phyloP scores from a whole-genome alignment of 1,284 basidiomycete genomes.

The Ganoderma meredithae region DNA sequence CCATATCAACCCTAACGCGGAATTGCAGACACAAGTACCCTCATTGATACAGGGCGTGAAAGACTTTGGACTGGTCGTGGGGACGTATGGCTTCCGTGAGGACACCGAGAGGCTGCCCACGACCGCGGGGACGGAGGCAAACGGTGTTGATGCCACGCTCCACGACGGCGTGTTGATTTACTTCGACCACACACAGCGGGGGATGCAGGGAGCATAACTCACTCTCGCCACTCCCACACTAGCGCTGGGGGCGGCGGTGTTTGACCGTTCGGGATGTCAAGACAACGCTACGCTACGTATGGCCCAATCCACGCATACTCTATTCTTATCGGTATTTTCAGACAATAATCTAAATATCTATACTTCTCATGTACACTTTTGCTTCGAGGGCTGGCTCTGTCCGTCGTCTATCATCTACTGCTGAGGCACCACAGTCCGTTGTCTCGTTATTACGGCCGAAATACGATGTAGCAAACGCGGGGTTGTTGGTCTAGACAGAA shows the following conservation, averaged over 20 bases:
- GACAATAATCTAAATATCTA: slow-evolving; percentile 13
- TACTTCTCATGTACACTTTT: slow-evolving; percentile 15
- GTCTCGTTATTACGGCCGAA: neutral
- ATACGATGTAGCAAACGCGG: slow-evolving; percentile 9
- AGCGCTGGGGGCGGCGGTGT: neutral
- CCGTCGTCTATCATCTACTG: neutral
- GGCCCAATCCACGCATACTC: slow-evolving; percentile 12
- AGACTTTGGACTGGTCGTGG: slow-evolving; percentile 88
- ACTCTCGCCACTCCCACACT: neutral
- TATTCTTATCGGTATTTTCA: slow-evolving; percentile 35
- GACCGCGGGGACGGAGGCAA: slow-evolving; percentile 53
- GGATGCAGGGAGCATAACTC: slow-evolving; percentile 22
- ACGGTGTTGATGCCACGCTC: slow-evolving; percentile 70
- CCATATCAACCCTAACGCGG: neutral
- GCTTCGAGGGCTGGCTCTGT: slow-evolving; percentile 10
- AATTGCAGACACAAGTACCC: slow-evolving; percentile 71
- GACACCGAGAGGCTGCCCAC: slow-evolving; percentile 52
- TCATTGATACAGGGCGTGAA: slow-evolving; percentile 87
- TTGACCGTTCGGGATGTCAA: neutral
- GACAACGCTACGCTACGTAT: slow-evolving; percentile 1
- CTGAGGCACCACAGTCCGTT: slow-evolving; percentile 14
- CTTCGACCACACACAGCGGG: slow-evolving; percentile 59
- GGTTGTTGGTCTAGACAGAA: slow-evolving; percentile 52
- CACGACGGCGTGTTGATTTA: slow-evolving; percentile 69
- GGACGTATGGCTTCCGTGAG: slow-evolving; percentile 72